Evolutionary conservation across 345 rosid genomes (phyloP).

Genomic region (Geranium rotundifolium): DNA sequence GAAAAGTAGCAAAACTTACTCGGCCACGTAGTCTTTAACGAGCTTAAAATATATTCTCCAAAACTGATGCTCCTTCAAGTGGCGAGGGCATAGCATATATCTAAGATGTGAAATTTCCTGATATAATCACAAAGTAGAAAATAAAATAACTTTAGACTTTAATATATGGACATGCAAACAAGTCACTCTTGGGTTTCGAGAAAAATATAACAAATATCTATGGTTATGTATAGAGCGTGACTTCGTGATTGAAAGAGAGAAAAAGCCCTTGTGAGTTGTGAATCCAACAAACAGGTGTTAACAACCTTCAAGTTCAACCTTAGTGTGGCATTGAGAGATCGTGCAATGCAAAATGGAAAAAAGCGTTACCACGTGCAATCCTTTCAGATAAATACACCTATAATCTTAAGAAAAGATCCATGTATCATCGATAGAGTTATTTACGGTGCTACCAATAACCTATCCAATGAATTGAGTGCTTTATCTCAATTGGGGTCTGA

Average conservation of each 20-base stretch:
- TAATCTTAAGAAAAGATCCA: neutral
- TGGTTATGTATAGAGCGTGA: neutral
- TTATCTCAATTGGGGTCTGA: no score
- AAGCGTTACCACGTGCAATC: neutral
- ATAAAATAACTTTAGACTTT: neutral
- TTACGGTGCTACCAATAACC: neutral
- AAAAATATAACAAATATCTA: neutral
- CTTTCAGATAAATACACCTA: neutral
- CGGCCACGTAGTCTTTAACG: constrained; percentile 52
- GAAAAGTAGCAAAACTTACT: constrained; percentile 24
- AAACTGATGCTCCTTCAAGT: constrained; percentile 67
- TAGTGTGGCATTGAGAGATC: no score
- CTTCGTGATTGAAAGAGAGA: neutral
- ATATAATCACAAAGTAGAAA: neutral
- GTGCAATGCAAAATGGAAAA: no score
- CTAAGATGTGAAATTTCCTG: constrained; percentile 83
- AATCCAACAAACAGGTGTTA: neutral
- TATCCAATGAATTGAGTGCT: neutral
- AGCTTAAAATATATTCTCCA: constrained; percentile 78
- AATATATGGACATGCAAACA: neutral
- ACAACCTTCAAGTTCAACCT: no score
- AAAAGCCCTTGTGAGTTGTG: neutral
- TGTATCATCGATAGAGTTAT: neutral
- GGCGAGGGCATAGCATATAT: constrained; percentile 62
- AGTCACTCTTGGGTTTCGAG: neutral